Evolutionary conservation across 2,329 filamentous ascomycete genomes (phyloP), one percentile per base, ranked within the genome.

Genomic region (Zalaria sp.): DNA sequence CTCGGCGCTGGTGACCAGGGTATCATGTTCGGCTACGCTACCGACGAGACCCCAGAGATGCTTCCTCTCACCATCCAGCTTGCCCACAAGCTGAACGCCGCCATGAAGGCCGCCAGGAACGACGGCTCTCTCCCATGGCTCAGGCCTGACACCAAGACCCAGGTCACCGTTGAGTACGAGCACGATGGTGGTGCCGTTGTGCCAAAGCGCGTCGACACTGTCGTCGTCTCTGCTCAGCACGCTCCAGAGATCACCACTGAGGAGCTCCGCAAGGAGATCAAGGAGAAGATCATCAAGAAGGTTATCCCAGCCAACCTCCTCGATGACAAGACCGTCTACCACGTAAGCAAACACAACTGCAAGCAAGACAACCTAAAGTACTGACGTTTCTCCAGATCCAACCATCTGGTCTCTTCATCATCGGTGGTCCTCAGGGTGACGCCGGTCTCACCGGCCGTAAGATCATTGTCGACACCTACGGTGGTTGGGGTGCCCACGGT

Each of bases 21-120:
- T 75, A 95, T 98, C 76, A 98, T 98, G 91, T 98, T 98, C 69
- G 91, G 91, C 59, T 98, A 98, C 77, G 91, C 91, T 66, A 94
- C 91, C 59, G 91, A 98, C 61, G 91, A 98, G 78, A 96, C 91
- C 57, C 88, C 89, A 48, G 91, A 98, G 73, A 78, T 93, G 56
- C 84, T 96, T 64, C 91, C 91, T 53, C 75, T 98, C 59, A 96
- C 89, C 58, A 76, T 96, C 55, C 77, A 89, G 59, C 79, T 96
- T 61, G 83, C 91, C 60, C 91, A 98, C 79, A 87, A 88, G 76
- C 84, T 98, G 57, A 98, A 98, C 73, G 75, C 81, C 62, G 86
- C 86, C 66, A 93, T 98, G 88, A 83, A 79, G 51, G 75, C 80
- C 56, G 87, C 89, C 60, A 85, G 89, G 61, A 81, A 84, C 52